These are phyloP conservation scores for Tremellales sp. DNA, from an alignment of 1,284 basidiomycete genomes.

Conservation along the genomic window DNA sequence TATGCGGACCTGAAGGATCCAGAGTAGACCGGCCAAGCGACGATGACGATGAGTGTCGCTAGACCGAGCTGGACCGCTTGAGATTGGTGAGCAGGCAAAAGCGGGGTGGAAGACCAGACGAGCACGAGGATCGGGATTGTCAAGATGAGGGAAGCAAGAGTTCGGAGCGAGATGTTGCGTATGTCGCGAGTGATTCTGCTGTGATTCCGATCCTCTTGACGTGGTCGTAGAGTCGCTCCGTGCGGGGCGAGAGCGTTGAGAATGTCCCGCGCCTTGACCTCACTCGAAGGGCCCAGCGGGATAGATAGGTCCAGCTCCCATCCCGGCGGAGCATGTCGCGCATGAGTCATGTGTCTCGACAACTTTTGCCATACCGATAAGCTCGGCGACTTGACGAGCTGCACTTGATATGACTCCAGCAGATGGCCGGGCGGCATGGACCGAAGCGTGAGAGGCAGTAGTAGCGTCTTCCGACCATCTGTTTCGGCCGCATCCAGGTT, in stretches of 20 bases:
- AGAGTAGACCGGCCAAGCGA: slow-evolving; percentile 49
- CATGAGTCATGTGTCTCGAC: too few relatives aligned
- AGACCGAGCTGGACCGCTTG: slow-evolving; percentile 49
- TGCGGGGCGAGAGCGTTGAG: background rate
- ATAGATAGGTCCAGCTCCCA: background rate
- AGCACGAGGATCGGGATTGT: slow-evolving; percentile 53
- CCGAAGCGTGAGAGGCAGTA: too few relatives aligned
- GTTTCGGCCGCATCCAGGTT: slow-evolving; percentile 6
- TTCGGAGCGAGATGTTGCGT: slow-evolving; percentile 40
- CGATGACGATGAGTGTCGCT: slow-evolving; percentile 50
- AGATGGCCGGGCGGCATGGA: too few relatives aligned
- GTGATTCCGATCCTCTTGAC: background rate
- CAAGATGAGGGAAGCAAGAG: slow-evolving; percentile 40
- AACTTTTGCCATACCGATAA: too few relatives aligned
- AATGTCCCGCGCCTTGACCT: background rate
- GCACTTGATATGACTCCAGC: too few relatives aligned
- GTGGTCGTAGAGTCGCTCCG: background rate
- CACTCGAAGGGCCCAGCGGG: background rate
- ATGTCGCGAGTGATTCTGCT: slow-evolving; percentile 23
- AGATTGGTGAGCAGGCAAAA: slow-evolving; percentile 40
- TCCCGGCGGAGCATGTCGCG: too few relatives aligned
- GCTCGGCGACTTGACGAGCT: too few relatives aligned
- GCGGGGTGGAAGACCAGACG: slow-evolving; percentile 51
- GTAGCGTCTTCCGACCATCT: too few relatives aligned
- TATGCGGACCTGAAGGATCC: slow-evolving; percentile 48